phyloP scores from a whole-genome alignment of 768 basidiomycete genomes.

The Psilocybe subaeruginosa region DNA sequence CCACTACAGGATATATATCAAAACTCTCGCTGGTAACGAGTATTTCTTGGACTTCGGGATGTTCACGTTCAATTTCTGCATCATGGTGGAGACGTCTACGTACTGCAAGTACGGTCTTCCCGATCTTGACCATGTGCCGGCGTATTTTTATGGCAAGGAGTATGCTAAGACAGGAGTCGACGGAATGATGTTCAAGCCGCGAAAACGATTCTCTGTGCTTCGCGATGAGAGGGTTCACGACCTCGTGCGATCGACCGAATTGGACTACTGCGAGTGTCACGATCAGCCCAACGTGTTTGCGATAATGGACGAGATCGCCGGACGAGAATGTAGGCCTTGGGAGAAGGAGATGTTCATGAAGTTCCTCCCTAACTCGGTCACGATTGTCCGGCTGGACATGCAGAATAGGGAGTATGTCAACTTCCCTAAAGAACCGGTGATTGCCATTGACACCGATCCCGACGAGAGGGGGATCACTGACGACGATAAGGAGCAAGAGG shows the following conservation, averaged over 20 bases:
- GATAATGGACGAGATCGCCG: conserved; percentile 35
- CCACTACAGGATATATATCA: conserved; percentile 56
- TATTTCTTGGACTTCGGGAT: conserved; percentile 43
- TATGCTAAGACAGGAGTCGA: conserved; percentile 7
- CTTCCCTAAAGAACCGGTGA: conserved; percentile 25
- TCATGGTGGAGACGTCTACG: conserved; percentile 10
- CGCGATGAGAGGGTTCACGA: conserved; percentile 25
- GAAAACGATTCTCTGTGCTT: conserved; percentile 31
- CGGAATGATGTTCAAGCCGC: conserved; percentile 7
- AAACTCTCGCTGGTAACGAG: conserved; percentile 41
- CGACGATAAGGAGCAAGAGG: conserved; percentile 14
- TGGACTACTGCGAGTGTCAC: conserved; percentile 7
- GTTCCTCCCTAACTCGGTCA: conserved; percentile 11
- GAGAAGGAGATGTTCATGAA: conserved; percentile 26
- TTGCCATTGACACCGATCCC: conserved; percentile 28
- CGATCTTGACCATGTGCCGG: conserved; percentile 8
- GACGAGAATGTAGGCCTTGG: conserved; percentile 14
- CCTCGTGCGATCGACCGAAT: conserved; percentile 10
- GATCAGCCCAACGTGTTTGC: conserved; percentile 18
- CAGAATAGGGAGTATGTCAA: conserved; percentile 13
- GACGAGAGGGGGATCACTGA: neutral
- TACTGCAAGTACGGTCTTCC: neutral
- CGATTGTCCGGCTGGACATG: neutral
- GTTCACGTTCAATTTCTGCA: conserved; percentile 43
- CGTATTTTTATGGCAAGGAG: conserved; percentile 11